These are phyloP conservation scores for Paecilomyces variotii DNA, from an alignment of 2,329 filamentous ascomycete species.

Conservation along the genomic window DNA sequence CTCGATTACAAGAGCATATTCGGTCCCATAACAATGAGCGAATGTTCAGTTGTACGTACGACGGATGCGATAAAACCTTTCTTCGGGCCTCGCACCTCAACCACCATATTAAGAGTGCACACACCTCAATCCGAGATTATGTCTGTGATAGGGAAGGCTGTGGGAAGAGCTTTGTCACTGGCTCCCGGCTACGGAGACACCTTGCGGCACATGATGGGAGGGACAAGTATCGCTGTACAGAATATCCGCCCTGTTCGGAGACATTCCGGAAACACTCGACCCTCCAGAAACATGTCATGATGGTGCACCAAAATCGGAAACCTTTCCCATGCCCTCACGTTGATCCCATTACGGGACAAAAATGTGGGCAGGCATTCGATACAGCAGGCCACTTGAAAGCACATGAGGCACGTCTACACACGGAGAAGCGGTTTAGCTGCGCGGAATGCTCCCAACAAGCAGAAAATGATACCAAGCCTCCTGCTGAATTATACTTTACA, in stretches of 20 bases:
- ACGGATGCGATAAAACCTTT: constrained; percentile 73
- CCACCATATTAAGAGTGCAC: constrained; percentile 75
- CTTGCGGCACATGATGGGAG: constrained; percentile 68
- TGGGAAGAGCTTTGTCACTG: constrained; percentile 72
- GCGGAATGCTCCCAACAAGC: constrained; percentile 54
- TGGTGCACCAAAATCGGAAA: constrained; percentile 63
- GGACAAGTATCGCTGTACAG: constrained; percentile 66
- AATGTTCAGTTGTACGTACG: constrained; percentile 63
- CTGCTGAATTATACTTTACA: constrained; percentile 52
- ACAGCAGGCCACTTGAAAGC: constrained; percentile 61
- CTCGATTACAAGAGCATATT: constrained; percentile 69
- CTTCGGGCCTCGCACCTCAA: constrained; percentile 78
- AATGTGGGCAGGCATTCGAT: constrained; percentile 65
- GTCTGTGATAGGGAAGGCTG: constrained; percentile 65
- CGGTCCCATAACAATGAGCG: constrained; percentile 81
- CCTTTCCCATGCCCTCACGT: constrained; percentile 62
- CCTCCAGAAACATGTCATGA: constrained; percentile 71
- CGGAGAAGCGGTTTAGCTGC: constrained; percentile 65
- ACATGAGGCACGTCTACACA: constrained; percentile 65
- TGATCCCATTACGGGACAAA: constrained; percentile 43
- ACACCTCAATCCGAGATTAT: constrained; percentile 63
- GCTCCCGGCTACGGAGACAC: constrained; percentile 69
- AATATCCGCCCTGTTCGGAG: constrained; percentile 61
- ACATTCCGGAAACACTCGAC: constrained; percentile 84
- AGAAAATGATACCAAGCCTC: constrained; percentile 21